A percentile compares a stretch with the other conserved stretches of the same genome.
Evolutionary conservation across 257 asterid genomes (phyloP).

Genomic region (Haberlea rhodopensis): DNA sequence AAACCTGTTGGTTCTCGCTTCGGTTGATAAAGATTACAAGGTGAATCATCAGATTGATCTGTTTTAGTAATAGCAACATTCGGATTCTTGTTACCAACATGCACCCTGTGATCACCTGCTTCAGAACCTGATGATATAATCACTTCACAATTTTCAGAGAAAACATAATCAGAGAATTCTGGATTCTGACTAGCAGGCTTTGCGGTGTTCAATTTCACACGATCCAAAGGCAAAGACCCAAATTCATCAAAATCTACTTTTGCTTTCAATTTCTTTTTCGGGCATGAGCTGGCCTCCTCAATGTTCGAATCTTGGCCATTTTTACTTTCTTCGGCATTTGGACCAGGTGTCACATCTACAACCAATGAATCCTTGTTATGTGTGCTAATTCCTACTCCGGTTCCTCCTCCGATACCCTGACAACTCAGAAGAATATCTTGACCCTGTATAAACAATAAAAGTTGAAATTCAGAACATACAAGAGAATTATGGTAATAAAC

Average conservation of each 20-base stretch:
- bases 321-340: slow-evolving; percentile 34
- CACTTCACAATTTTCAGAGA: slow-evolving; percentile 40
- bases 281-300: slow-evolving; percentile 41
- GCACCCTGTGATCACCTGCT: slow-evolving; percentile 36
- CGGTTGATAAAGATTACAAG: slow-evolving; percentile 33
- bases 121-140: slow-evolving; percentile 36
- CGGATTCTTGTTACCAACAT: slow-evolving; percentile 37
- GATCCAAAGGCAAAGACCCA: slow-evolving; percentile 32
- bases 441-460: slow-evolving; percentile 39
- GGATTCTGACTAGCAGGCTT: slow-evolving; percentile 36
- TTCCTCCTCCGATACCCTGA: slow-evolving; percentile 31
- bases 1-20: slow-evolving; percentile 41
- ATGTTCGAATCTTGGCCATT: slow-evolving; percentile 35
- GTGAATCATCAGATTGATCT: slow-evolving; percentile 43
- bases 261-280: slow-evolving; percentile 44
- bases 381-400: too few species aligned
- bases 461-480: slow-evolving; percentile 4
- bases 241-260: slow-evolving; percentile 37
- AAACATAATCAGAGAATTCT: slow-evolving; percentile 34
- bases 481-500: not conserved
- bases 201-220: slow-evolving; percentile 34
- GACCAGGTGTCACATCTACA: slow-evolving; percentile 29
- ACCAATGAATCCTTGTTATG: too few species aligned
- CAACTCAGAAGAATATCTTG: slow-evolving; percentile 35
- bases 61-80: slow-evolving; percentile 32